Evolutionary conservation across 2,329 filamentous ascomycete genomes (phyloP).

Genomic region (Aureobasidium sp.): DNA sequence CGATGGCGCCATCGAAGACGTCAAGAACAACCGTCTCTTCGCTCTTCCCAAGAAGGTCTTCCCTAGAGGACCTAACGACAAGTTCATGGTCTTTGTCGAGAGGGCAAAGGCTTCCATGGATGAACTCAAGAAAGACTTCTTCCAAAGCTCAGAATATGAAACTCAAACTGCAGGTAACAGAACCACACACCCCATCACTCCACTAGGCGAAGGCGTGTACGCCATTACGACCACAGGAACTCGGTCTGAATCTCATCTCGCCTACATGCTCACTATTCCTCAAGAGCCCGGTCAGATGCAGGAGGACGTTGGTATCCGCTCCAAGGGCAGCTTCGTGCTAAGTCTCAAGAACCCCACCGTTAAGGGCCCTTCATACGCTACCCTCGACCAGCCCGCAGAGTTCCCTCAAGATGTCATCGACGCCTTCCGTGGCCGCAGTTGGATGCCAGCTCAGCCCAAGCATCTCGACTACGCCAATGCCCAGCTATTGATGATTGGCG

Average conservation of each 20-base stretch:
- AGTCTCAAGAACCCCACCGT: constrained; percentile 72
- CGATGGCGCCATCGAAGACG: constrained; percentile 47
- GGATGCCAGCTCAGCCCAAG: constrained; percentile 64
- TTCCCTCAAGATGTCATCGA: constrained; percentile 65
- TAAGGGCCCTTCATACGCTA: constrained; percentile 54
- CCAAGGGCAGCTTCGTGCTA: constrained; percentile 68
- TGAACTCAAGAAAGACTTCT: constrained; percentile 64
- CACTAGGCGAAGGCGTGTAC: constrained; percentile 80
- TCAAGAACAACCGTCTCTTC: constrained; percentile 60
- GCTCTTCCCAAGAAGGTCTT: constrained; percentile 79
- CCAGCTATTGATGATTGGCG: constrained; percentile 72
- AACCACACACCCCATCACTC: constrained; percentile 59
- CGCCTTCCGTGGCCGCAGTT: constrained; percentile 64
- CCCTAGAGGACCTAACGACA: constrained; percentile 58
- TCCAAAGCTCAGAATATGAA: constrained; percentile 58
- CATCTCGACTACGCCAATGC: constrained; percentile 67
- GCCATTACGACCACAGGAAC: constrained; percentile 65
- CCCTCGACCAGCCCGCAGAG: constrained; percentile 55
- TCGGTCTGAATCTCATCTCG: constrained; percentile 54
- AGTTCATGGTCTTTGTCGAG: constrained; percentile 77
- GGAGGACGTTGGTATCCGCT: constrained; percentile 60
- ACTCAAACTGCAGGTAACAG: constrained; percentile 68
- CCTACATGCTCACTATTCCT: constrained; percentile 71
- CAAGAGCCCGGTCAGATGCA: constrained; percentile 62
- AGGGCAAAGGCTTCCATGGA: constrained; percentile 58